Evolutionary conservation across 768 basidiomycete species (phyloP), one percentile per base, ranked within the genome.

Genomic region (Termitomyces sp.): DNA sequence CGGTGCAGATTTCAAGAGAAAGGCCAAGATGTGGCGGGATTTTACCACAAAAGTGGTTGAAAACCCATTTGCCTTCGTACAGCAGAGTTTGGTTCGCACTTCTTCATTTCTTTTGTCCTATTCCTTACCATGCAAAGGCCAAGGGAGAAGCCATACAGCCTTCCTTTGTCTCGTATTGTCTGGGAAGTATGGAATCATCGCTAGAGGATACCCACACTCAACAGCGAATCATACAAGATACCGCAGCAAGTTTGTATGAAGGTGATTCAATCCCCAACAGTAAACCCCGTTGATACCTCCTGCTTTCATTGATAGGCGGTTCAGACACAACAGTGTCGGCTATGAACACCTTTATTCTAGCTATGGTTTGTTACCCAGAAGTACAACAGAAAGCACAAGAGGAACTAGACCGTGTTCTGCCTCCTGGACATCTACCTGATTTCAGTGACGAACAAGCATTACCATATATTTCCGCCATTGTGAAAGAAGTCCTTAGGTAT

Each of bases 1-100:
- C 22, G 71, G 74, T 1, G 69, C 68, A 0, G 71, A 63, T 22
- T 78, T 78, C 65, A 68, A 75, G 60, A 63, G 60, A 1, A 65
- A 66, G 27, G 77, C 77, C 2, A 61, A 53, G 13, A 60, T 67
- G 12, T 72, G 71, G 68, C 53, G 51, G 22, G 53, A 63, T 3
- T 47, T 48, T 3, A 61, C 65, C 3, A n/a, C 20, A 6, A 50
- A 54, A 6, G 62, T 75, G 65, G 48, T 67, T 15, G 60, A 70
- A 0, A 22, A 55, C 5, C 73, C 73, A 0, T 74, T 65, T 45
- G 54, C 62, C 15, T 57, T 55, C 1, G 58, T 58, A 0, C 58
- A 63, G 42, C 37, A 54, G 18, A 57, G 59, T 12, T 54, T 70
- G 34, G 69, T 70, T 15, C 24, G 66, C 9, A 18, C 3, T 1